Conservation (phyloP, 257 asterid species). For the Solanum microdontum region DNA sequence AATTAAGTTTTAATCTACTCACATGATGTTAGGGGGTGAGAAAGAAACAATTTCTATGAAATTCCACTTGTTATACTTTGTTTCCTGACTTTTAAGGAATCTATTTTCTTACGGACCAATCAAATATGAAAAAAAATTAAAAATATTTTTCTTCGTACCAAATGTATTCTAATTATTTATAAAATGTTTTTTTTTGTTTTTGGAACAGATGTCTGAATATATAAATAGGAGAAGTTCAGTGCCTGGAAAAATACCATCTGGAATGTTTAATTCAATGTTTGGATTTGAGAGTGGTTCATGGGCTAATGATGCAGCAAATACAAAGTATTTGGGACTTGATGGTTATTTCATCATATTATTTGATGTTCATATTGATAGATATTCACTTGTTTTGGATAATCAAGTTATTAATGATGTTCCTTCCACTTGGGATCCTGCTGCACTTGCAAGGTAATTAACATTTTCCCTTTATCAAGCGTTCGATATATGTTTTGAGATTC, state of each 20-base stretch:
- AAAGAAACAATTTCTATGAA: not conserved
- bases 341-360: slow-evolving; percentile 61
- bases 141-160: not conserved
- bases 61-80: not conserved
- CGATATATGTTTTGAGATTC: not conserved
- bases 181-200: not conserved
- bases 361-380: slow-evolving; percentile 50
- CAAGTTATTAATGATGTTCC: slow-evolving; percentile 67
- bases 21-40: too few relatives aligned
- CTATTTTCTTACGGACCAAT: not conserved
- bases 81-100: not conserved
- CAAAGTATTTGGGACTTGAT: slow-evolving; percentile 56
- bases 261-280: slow-evolving; percentile 79
- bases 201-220: slow-evolving; percentile 75
- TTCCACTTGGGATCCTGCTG: slow-evolving; percentile 82
- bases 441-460: slow-evolving; percentile 64
- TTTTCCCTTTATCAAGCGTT: not conserved
- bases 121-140: not conserved
- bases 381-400: slow-evolving; percentile 56
- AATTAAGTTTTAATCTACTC: too few relatives aligned
- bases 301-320: slow-evolving; percentile 60
- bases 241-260: slow-evolving; percentile 80
- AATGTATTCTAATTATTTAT: not conserved
- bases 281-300: slow-evolving; percentile 79
- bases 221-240: slow-evolving; percentile 56